These are phyloP conservation scores for Tetracladium maxilliforme DNA, from an alignment of 2,329 filamentous ascomycete genomes.

Conservation along the genomic window DNA sequence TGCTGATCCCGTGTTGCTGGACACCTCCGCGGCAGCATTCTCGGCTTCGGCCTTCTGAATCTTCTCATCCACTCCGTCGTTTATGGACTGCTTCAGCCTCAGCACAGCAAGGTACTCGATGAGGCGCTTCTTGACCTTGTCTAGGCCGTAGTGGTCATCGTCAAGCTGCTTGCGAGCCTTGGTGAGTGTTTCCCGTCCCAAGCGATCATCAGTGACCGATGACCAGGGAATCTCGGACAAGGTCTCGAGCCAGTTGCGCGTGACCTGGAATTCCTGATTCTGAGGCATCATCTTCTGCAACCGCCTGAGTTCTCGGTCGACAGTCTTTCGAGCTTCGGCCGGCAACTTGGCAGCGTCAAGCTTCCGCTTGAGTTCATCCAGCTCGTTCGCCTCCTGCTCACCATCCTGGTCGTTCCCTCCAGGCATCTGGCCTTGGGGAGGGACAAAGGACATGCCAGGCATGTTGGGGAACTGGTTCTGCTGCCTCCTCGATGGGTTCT, in stretches of 20 bases:
- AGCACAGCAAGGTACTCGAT: conserved; percentile 95
- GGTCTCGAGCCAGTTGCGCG: conserved; percentile 85
- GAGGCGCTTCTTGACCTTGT: conserved; percentile 93
- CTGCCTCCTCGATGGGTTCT: too few relatives aligned
- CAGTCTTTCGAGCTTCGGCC: conserved; percentile 78
- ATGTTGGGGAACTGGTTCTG: too few relatives aligned
- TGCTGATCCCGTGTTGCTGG: too few relatives aligned
- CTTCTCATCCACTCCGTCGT: conserved; percentile 67
- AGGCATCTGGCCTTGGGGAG: too few relatives aligned
- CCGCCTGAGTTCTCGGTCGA: conserved; percentile 74
- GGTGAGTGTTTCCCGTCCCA: conserved; percentile 66
- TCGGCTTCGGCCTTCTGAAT: conserved; percentile 54
- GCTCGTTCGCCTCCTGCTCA: conserved; percentile 74
- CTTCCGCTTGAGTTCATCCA: conserved; percentile 83
- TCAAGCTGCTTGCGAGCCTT: conserved; percentile 81
- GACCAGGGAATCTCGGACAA: conserved; percentile 90
- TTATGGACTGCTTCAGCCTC: conserved; percentile 82
- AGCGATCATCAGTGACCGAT: conserved; percentile 67
- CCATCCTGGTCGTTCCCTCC: conserved; percentile 39
- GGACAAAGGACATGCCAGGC: too few relatives aligned
- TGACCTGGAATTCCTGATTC: conserved; percentile 91
- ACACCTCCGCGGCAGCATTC: conserved; percentile 16
- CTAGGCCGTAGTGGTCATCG: conserved; percentile 88
- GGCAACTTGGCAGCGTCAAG: conserved; percentile 70
- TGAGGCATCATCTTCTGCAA: conserved; percentile 92